Conservation (phyloP, 2,329 filamentous ascomycete genomes). For the Stylonectria norvegica region DNA sequence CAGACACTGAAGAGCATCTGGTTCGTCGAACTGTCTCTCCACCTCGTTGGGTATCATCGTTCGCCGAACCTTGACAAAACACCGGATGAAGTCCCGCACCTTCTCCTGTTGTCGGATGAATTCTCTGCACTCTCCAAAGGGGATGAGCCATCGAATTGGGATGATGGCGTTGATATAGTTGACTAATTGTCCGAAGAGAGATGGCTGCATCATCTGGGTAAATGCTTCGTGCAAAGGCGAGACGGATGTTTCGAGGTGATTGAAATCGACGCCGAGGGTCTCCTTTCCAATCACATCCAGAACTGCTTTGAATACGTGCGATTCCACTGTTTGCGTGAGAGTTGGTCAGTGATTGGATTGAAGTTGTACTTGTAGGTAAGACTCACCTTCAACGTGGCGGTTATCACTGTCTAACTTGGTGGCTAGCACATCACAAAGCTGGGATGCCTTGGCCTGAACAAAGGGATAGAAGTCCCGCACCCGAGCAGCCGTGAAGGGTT, state of each 20-base stretch:
- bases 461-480: slow-evolving; percentile 29
- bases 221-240: slow-evolving; percentile 25
- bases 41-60: slow-evolving; percentile 1
- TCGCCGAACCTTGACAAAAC: slow-evolving; percentile 12
- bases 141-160: slow-evolving; percentile 35
- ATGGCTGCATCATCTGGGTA: slow-evolving; percentile 25
- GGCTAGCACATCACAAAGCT: slow-evolving; percentile 24
- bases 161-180: slow-evolving; percentile 34
- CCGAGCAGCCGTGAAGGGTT: slow-evolving; percentile 30
- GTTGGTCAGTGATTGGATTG: slow-evolving; percentile 1
- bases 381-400: slow-evolving; percentile 18
- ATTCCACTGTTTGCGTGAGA: no score
- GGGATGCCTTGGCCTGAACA: slow-evolving; percentile 33
- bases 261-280: slow-evolving; percentile 33
- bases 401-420: slow-evolving; percentile 9
- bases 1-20: slow-evolving; percentile 33
- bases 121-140: slow-evolving; percentile 34
- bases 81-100: slow-evolving; percentile 31
- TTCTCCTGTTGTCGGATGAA: slow-evolving; percentile 31
- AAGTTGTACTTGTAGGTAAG: neutral
- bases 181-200: slow-evolving; percentile 22
- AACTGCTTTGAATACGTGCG: slow-evolving; percentile 30
- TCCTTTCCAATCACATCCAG: slow-evolving; percentile 36
- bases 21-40: neutral
- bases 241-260: slow-evolving; percentile 28